Conservation (phyloP, 2,329 filamentous ascomycete genomes). For the Apiospora sp. region DNA sequence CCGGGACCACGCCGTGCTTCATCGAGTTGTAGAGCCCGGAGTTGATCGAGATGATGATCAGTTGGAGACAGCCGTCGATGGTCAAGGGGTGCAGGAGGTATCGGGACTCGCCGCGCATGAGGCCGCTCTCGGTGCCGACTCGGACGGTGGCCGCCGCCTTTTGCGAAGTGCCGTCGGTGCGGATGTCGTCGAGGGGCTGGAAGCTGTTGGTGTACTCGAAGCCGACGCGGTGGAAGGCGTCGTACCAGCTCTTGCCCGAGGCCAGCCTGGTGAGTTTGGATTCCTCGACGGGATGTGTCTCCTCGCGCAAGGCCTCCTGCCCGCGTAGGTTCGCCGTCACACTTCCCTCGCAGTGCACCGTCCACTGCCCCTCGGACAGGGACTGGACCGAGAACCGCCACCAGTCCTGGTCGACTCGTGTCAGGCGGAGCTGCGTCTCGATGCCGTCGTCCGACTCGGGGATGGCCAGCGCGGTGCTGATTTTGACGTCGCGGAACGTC, state of each 20-base stretch:
- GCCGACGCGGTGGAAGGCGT: constrained; percentile 32
- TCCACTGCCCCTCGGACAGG: no score
- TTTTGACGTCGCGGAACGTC: constrained; percentile 34
- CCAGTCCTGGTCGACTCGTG: constrained; percentile 3
- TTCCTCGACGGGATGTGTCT: no score
- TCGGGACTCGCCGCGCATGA: constrained; percentile 36
- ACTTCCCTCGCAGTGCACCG: no score
- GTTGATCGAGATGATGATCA: constrained; percentile 33
- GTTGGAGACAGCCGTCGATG: constrained; percentile 40
- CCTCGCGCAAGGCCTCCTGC: no score
- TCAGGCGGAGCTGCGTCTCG: constrained; percentile 9
- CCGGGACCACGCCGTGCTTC: constrained; percentile 34
- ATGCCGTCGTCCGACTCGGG: constrained; percentile 28
- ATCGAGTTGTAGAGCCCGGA: constrained; percentile 32
- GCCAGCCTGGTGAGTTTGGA: constrained; percentile 27
- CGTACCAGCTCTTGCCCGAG: constrained; percentile 33
- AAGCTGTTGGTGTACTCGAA: constrained; percentile 34
- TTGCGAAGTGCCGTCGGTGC: constrained; percentile 28
- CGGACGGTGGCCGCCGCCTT: constrained; percentile 28
- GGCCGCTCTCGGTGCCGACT: constrained; percentile 25
- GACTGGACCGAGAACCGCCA: constrained; percentile 32
- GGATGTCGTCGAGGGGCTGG: constrained; percentile 31
- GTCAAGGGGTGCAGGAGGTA: constrained; percentile 45
- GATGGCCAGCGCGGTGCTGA: constrained; percentile 36
- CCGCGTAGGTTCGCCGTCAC: no score